A percentile compares a stretch with the other conserved stretches of the same genome.
These are phyloP conservation scores for Rhynchospora breviuscula DNA, from an alignment of 176 grass and related monocot genomes.

Conservation along the genomic window DNA sequence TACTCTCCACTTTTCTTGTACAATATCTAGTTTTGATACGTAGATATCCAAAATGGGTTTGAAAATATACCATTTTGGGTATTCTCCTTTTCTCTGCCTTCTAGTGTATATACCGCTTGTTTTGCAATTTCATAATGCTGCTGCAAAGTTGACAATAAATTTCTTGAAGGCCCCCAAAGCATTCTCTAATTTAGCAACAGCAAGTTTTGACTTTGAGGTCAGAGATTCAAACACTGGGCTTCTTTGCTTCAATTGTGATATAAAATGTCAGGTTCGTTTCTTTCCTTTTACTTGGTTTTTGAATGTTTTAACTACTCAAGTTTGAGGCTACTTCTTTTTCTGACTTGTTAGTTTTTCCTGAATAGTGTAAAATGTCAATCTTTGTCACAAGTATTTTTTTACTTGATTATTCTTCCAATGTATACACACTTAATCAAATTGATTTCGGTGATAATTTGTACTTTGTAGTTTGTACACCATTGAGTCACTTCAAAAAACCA, in stretches of 20 bases:
- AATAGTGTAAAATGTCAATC: background rate
- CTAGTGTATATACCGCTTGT: slow-evolving; percentile 8
- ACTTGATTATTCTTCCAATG: background rate
- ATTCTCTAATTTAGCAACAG: slow-evolving; percentile 41
- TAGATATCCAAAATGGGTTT: slow-evolving; percentile 15
- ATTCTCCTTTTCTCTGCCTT: background rate
- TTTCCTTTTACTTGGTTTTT: background rate
- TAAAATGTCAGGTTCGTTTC: slow-evolving; percentile 66
- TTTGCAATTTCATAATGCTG: slow-evolving; percentile 12
- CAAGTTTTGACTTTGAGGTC: slow-evolving; percentile 56
- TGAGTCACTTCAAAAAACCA: background rate
- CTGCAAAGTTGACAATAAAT: slow-evolving; percentile 21
- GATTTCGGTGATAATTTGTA: slow-evolving; percentile 6
- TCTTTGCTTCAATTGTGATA: slow-evolving; percentile 44
- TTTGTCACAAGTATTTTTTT: background rate
- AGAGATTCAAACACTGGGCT: slow-evolving; percentile 23
- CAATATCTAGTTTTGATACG: background rate
- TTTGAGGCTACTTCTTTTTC: background rate
- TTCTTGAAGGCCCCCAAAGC: slow-evolving; percentile 39
- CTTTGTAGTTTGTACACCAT: background rate
- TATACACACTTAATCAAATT: background rate
- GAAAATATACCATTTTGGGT: slow-evolving; percentile 5
- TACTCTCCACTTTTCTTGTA: background rate
- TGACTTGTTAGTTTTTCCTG: background rate
- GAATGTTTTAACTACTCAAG: background rate